Evolutionary conservation across 106 monocot genomes (phyloP).

Genomic region (Dendrobium huoshanense): DNA sequence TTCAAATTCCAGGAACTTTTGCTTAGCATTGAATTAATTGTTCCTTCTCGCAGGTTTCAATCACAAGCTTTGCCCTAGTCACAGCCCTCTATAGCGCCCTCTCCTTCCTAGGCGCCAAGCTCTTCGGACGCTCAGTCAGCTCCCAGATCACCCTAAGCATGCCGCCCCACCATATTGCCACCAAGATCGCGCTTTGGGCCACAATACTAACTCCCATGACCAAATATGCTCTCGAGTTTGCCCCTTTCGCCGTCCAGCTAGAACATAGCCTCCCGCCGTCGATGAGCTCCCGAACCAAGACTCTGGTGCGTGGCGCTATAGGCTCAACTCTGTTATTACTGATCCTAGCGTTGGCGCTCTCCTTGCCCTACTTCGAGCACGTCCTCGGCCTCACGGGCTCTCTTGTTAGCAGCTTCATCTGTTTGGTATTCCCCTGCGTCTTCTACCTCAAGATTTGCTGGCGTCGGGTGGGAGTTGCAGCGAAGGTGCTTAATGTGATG

Average conservation of each 20-base stretch:
- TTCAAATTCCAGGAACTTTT: neutral
- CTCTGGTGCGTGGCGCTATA: slow-evolving; percentile 35
- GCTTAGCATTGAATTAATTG: neutral
- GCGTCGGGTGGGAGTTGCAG: slow-evolving; percentile 17
- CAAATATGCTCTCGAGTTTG: slow-evolving; percentile 81
- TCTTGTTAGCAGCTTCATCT: slow-evolving; percentile 59
- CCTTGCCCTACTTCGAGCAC: slow-evolving; percentile 63
- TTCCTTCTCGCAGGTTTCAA: slow-evolving; percentile 36
- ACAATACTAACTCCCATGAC: slow-evolving; percentile 80
- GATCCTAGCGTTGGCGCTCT: slow-evolving; percentile 48
- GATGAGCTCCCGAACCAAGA: slow-evolving; percentile 28
- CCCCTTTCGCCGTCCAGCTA: slow-evolving; percentile 66
- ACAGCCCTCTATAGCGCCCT: slow-evolving; percentile 50
- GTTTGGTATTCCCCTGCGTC: slow-evolving; percentile 48
- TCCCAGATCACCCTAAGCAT: slow-evolving; percentile 81
- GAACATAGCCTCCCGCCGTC: slow-evolving; percentile 46
- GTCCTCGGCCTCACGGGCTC: slow-evolving; percentile 77
- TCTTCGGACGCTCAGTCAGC: slow-evolving; percentile 56
- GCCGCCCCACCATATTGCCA: slow-evolving; percentile 46
- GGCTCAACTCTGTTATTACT: slow-evolving; percentile 45
- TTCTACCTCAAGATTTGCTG: slow-evolving; percentile 82
- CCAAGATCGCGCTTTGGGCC: slow-evolving; percentile 73
- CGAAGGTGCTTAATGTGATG: slow-evolving; percentile 23
- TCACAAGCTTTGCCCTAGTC: slow-evolving; percentile 63
- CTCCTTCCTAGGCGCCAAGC: slow-evolving; percentile 67